These are phyloP conservation scores for Clonostachys rhizophaga DNA, from an alignment of 2,329 filamentous ascomycete species.

Conservation along the genomic window DNA sequence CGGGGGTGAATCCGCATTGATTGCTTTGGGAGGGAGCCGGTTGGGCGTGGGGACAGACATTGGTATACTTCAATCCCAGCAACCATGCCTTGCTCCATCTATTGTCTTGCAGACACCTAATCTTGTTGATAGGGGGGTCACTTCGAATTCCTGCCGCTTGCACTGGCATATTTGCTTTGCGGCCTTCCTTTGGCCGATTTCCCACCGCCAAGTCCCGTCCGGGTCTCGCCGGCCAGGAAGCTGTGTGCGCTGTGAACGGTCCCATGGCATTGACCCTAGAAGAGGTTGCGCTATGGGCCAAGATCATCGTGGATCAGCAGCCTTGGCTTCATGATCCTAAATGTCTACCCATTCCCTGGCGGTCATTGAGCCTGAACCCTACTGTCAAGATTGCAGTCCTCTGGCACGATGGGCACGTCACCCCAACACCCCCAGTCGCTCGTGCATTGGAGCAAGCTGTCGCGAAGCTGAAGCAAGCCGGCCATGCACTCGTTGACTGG, in stretches of 20 bases:
- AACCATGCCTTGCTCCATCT: no score
- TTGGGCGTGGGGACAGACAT: constrained; percentile 37
- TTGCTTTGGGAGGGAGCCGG: constrained; percentile 32
- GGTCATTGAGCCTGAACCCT: constrained; percentile 19
- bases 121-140: constrained; percentile 21
- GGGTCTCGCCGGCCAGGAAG: constrained; percentile 3
- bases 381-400: constrained; percentile 56
- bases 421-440: neutral
- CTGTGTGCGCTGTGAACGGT: neutral
- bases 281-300: constrained; percentile 44
- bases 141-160: constrained; percentile 36
- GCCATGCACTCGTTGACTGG: constrained; percentile 21
- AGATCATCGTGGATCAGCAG: constrained; percentile 39
- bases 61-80: constrained; percentile 6
- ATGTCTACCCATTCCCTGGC: constrained; percentile 55
- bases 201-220: neutral
- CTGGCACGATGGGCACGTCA: constrained; percentile 58
- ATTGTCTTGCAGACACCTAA: no score
- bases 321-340: constrained; percentile 55
- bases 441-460: constrained; percentile 19
- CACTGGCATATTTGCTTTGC: constrained; percentile 34
- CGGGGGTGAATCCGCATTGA: constrained; percentile 46
- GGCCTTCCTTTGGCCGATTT: constrained; percentile 14
- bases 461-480: constrained; percentile 13
- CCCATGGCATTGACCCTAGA: neutral